Conservation (phyloP, 768 basidiomycete genomes). For the Sutorius australiensis region DNA sequence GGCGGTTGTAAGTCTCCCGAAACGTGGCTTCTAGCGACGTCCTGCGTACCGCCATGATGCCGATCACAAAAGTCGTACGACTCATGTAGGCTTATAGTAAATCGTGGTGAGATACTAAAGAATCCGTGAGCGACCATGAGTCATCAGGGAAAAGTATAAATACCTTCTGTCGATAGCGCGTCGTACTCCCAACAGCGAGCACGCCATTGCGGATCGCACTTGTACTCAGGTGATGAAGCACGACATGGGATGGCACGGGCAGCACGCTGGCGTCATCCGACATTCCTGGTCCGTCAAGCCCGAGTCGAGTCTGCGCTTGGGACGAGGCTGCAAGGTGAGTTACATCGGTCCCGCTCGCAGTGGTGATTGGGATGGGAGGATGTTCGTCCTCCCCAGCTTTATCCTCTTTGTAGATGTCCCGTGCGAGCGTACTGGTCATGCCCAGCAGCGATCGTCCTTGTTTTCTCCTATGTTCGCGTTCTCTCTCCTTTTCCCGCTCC, state of each 20-base stretch:
- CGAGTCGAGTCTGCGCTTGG: constrained; percentile 29
- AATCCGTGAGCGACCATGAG: constrained; percentile 14
- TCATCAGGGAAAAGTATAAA: constrained; percentile 5
- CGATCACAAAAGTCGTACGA: constrained; percentile 4
- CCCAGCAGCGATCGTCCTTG: constrained; percentile 32
- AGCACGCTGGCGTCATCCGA: constrained; percentile 88
- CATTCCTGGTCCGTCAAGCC: constrained; percentile 40
- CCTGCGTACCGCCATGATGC: constrained; percentile 21
- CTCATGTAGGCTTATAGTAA: constrained; percentile 69
- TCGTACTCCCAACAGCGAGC: constrained; percentile 88
- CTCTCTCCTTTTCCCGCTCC: constrained; percentile 33
- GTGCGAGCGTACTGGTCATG: constrained; percentile 34
- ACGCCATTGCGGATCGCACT: constrained; percentile 94
- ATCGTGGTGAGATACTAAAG: constrained; percentile 79
- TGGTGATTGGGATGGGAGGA: constrained; percentile 33
- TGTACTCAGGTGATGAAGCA: constrained; percentile 91
- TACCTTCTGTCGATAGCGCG: constrained; percentile 89
- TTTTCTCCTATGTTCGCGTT: constrained; percentile 30
- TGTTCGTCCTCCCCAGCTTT: constrained; percentile 22
- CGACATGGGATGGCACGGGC: constrained; percentile 90
- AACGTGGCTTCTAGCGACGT: constrained; percentile 22
- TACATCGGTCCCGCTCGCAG: constrained; percentile 38
- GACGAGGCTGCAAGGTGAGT: constrained; percentile 28
- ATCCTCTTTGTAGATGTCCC: constrained; percentile 25
- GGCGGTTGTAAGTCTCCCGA: constrained; percentile 9